Evolutionary conservation across 306 rosid genomes (phyloP).

Genomic region (Rubus parviflorus): DNA sequence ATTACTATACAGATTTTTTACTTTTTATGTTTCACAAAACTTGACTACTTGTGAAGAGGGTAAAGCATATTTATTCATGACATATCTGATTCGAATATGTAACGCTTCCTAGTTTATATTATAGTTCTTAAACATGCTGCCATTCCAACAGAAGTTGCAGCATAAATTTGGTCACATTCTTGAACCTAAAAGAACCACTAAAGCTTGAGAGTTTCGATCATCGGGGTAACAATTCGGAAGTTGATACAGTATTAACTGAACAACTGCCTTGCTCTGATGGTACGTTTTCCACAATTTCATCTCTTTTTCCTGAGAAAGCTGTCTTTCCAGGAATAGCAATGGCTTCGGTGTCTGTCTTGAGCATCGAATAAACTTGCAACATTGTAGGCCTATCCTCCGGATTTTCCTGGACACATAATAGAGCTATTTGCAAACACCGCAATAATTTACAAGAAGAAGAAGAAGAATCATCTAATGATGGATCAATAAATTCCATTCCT

Average conservation of each 20-base stretch:
- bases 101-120: too few species aligned
- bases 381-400: conserved; percentile 61
- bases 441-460: conserved; percentile 35
- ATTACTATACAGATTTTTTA: too few species aligned
- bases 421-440: conserved; percentile 66
- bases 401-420: conserved; percentile 62
- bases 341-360: conserved; percentile 41
- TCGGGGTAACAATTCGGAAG: conserved; percentile 46
- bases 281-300: conserved; percentile 10
- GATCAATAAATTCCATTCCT: conserved; percentile 50
- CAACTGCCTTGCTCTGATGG: conserved; percentile 15
- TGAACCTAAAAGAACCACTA: too few species aligned
- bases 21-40: too few species aligned
- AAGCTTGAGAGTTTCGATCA: conserved; percentile 8
- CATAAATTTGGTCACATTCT: too few species aligned
- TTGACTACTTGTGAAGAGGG: too few species aligned
- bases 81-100: too few species aligned
- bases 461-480: conserved; percentile 47
- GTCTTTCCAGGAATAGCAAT: conserved; percentile 41
- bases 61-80: too few species aligned
- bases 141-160: too few species aligned
- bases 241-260: conserved; percentile 38
- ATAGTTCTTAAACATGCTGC: too few species aligned
- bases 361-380: conserved; percentile 53
- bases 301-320: conserved; percentile 38